These are phyloP conservation scores for Zymoseptoria pseudotritici DNA, from an alignment of 2,329 filamentous ascomycete genomes.

Conservation along the genomic window DNA sequence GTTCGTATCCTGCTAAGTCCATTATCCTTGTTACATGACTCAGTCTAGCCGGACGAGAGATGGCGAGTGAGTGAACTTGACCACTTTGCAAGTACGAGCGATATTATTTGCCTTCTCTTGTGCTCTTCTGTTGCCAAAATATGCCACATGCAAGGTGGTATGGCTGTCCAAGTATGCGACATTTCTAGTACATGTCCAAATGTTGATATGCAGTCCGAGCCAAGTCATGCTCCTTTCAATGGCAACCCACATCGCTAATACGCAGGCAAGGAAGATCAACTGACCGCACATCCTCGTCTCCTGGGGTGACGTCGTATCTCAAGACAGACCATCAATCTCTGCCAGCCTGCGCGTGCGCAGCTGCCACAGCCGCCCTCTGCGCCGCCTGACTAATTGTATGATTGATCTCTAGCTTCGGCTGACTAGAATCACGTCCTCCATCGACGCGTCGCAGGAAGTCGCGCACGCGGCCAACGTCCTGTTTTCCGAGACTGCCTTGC, in stretches of 20 bases:
- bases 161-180: not conserved
- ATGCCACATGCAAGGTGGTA: not conserved
- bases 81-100: too few species aligned
- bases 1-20: too few species aligned
- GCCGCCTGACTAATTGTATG: slow-evolving; percentile 7
- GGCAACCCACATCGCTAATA: not conserved
- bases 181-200: not conserved
- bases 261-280: not conserved
- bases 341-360: not conserved
- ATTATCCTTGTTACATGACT: too few species aligned
- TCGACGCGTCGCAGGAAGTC: slow-evolving; percentile 76
- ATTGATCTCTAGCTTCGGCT: slow-evolving; percentile 6
- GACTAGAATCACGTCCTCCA: slow-evolving; percentile 4
- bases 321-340: not conserved
- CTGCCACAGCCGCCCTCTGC: not conserved
- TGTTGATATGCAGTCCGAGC: not conserved
- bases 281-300: not conserved
- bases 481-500: slow-evolving; percentile 28
- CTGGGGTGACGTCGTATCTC: not conserved
- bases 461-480: slow-evolving; percentile 65
- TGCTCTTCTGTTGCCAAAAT: not conserved
- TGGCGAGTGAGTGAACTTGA: too few species aligned
- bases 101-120: not conserved
- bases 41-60: too few species aligned
- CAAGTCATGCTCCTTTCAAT: not conserved